Base-by-base conservation (phyloP, 2,329 filamentous ascomycete species). In the Exophiala lecanii-corni region DNA sequence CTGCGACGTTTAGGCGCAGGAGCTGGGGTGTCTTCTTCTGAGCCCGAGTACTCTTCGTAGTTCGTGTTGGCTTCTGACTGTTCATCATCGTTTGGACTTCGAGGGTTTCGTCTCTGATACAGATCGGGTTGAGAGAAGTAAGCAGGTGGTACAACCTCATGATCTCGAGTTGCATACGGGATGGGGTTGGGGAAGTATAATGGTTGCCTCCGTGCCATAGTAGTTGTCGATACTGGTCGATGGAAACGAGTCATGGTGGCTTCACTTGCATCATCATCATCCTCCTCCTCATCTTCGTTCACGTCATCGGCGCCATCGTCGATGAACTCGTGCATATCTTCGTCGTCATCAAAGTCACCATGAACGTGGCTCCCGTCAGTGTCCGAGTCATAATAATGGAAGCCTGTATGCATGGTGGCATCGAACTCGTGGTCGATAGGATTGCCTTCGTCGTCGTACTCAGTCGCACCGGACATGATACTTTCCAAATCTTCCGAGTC, bases 361-460 rank as follows among this genome's bases (percentile, higher is more conserved):
- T 43, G 31, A 7, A 43, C 36, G 39, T 45, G 41, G 23, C 28
- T 32, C 18, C 31, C 25, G 26, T 39, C 25, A 2, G 30, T 33
- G 20, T 41, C 25, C 19, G 23, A 40, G 13, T 12, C 18, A 39
- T 31, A n/a, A 39, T 31, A n/a, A 15, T 33, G 13, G 15, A 33
- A 17, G 7, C 30, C 34, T 7, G 26, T 16, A 15, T 37, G n/a
- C 41, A 51, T 43, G 23, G 36, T 33, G 17, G 5, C 9, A 18
- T 31, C 40, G 20, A 48, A 50, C 3, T 43, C 47, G 17, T 42
- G 36, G 36, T 49, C 47, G 15, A 46, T 36, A 5, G 49, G 49
- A 26, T 43, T 40, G 3, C 47, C 47, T 9, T 54, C 53, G 18
- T 28, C 38, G 23, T 54, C 55, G 16, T 45, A 44, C 10, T 55